phyloP scores from a whole-genome alignment of 192 early-diverging fungal species.

The Coemansia asiatica region DNA sequence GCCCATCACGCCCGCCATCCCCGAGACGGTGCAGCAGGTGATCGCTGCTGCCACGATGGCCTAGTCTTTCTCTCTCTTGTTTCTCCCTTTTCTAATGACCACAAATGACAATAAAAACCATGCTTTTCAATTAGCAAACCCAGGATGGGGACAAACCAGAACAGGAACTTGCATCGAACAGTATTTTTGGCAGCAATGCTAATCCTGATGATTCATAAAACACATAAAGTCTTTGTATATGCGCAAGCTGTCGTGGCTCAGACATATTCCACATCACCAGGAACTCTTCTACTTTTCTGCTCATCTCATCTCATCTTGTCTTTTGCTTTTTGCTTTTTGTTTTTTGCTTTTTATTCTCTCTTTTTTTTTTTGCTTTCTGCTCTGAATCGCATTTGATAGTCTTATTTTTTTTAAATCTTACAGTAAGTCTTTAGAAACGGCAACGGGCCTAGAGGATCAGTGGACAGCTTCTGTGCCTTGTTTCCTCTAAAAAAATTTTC shows the following conservation, averaged over 20 bases:
- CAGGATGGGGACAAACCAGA: not conserved
- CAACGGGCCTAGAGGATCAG: too few relatives aligned
- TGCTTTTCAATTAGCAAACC: not conserved
- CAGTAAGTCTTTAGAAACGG: constrained; percentile 10
- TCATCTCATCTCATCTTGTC: too few relatives aligned
- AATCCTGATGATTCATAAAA: too few relatives aligned
- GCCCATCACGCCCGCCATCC: constrained; percentile 39
- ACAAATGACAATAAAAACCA: not conserved
- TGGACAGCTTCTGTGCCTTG: not conserved
- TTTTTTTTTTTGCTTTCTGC: not conserved
- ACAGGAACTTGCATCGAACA: too few relatives aligned
- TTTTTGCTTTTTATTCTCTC: too few relatives aligned
- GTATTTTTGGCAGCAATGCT: not conserved
- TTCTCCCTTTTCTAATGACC: constrained; percentile 4
- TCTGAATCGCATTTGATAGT: not conserved
- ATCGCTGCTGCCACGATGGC: constrained; percentile 26
- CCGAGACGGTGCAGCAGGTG: constrained; percentile 48
- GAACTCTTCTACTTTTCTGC: too few relatives aligned
- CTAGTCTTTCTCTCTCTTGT: constrained; percentile 3
- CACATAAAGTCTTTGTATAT: too few relatives aligned
- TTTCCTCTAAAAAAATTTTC: not conserved
- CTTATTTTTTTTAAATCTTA: constrained; percentile 2
- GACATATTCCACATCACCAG: too few relatives aligned
- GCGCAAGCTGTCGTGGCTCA: too few relatives aligned
- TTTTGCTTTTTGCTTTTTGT: too few relatives aligned